Base-by-base conservation (phyloP, 2,329 filamentous ascomycete genomes). In the Hysterium pulicare region DNA sequence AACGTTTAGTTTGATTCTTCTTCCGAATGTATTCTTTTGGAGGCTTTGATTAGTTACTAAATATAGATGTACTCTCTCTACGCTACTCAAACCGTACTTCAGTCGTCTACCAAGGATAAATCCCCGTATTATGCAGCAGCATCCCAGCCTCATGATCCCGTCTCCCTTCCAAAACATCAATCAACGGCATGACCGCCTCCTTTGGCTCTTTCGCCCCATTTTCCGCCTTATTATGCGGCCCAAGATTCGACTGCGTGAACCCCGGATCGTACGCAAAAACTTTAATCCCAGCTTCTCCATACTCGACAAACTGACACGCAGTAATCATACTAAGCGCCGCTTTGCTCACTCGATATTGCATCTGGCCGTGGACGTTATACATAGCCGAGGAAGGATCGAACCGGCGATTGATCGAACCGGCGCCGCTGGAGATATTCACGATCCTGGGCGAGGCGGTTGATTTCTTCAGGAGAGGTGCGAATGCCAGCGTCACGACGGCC, bases 211-310 rank as follows among this genome's bases (percentile, higher is more conserved):
- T 59, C 5, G 67, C 67, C 1, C 68, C 67, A 38, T 58, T 57
- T 45, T 66, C 64, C 2, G 48, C 49, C 26, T 49, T 64, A 33
- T 69, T 69, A 21, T 59, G 41, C 13, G 41, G 32, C 3, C 60
- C 51, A 16, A 71, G 32, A 40, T 67, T 65, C 3, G 56, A 62
- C 10, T 59, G 54, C 0, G 61, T 68, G 40, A 69, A 71, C 0
- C 67, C 67, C 0, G 68, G 69, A 48, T 62, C 62, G 37, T 59
- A 70, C 5, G 61, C 53, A 44, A 67, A 69, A 0, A 70, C 61
- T 46, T 66, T 71, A 44, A 68, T 54, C 1, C 61, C 61, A 3
- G 37, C 20, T 10, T 42, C 19, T 0, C 40, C 48, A 22, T 52
- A 59, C 31, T 59, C 58, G 4, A 59, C 56, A 22, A 47, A 46